Evolutionary conservation across 2,329 filamentous ascomycete species (phyloP).

Genomic region (Aspergillus novofumigatus): DNA sequence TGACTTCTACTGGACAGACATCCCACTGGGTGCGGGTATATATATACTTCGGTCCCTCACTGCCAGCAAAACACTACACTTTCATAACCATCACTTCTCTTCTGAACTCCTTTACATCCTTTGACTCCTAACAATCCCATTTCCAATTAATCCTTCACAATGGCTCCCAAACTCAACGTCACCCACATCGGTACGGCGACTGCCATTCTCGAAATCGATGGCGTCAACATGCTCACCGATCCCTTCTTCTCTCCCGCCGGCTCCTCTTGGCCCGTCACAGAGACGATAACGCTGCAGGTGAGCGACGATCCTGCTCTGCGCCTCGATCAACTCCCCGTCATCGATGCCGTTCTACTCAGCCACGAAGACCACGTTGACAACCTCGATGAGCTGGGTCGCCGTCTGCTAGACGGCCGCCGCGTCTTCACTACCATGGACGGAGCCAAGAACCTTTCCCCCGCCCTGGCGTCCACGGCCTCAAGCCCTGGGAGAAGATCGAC

Average conservation of each 20-base stretch:
- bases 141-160: no score
- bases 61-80: no score
- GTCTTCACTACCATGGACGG: constrained; percentile 48
- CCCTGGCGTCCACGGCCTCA: constrained; percentile 39
- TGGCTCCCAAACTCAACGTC: constrained; percentile 25
- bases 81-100: no score
- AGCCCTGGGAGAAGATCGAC: constrained; percentile 37
- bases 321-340: constrained; percentile 40
- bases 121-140: no score
- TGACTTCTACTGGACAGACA: no score
- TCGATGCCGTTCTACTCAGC: constrained; percentile 49
- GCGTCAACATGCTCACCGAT: constrained; percentile 44
- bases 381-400: constrained; percentile 45
- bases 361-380: constrained; percentile 52
- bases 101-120: no score
- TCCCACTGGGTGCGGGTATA: no score
- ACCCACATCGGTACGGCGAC: constrained; percentile 50
- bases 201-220: constrained; percentile 43
- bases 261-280: constrained; percentile 22
- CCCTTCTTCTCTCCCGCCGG: constrained; percentile 45
- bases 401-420: constrained; percentile 43
- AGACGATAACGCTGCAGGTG: constrained; percentile 24
- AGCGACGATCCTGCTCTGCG: constrained; percentile 34
- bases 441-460: constrained; percentile 41
- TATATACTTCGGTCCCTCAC: no score